Base-by-base conservation (phyloP, 352 stramenopile species). In the Phytophthora crassamura region DNA sequence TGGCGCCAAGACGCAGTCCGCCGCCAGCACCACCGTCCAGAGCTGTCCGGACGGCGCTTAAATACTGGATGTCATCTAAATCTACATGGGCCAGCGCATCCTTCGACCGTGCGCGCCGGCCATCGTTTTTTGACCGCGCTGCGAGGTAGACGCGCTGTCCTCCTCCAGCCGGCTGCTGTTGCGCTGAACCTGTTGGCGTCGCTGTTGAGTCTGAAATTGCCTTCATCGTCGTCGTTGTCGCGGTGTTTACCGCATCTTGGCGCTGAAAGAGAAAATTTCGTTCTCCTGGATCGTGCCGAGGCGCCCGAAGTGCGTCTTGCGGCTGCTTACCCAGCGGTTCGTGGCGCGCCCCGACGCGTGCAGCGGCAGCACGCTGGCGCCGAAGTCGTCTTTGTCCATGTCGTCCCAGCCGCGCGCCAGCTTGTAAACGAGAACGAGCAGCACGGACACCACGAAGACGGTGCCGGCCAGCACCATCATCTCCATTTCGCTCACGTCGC, bases 401-500 rank as follows among this genome's bases (percentile, higher is more conserved):
- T 84, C 80, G 40, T 91, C 83, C 75, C 79, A 91, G 7, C 79
- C 83, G 55, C 81, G 83, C 46, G 83, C 79, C 38, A 89, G 70
- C 67, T 91, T 91, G 76, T 88, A 91, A 30, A 91, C 81, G 28
- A 91, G 63, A 56, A 85, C 83, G 32, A 91, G 72, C 20, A 91
- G 68, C 71, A 91, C 73, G 18, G 83, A 91, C 16, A 90, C 73
- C 43, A 91, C 79, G 52, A 91, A 91, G 35, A 91, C 78, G 6
- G 83, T 91, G 8, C 77, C 77, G 4, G 80, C 67, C 41, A 91
- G 69, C 47, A 89, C 54, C 65, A 90, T 76, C 78, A 88, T 88
- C 62, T 91, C 81, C 40, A 63, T 73, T 61, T 91, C 83, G 72
- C 72, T 86, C 54, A 91, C 67, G 69, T 90, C 83, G 53, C 71